A percentile compares a stretch with the other conserved stretches of the same genome.
Conservation (phyloP, 306 rosid species). For the Abrus pulchellus region DNA sequence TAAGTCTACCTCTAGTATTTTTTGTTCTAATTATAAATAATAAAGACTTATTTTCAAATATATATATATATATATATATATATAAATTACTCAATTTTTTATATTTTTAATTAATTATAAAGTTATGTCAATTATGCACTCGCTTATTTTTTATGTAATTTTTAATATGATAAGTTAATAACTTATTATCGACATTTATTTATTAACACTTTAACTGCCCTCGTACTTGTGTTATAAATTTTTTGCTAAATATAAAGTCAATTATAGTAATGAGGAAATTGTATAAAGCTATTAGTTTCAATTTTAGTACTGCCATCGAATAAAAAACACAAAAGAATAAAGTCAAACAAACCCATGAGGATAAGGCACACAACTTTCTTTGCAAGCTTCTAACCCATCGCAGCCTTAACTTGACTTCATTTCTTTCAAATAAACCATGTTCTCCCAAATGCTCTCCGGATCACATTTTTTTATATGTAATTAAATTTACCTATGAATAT, state of each 20-base stretch:
- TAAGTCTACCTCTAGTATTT: too few relatives aligned
- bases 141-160: too few relatives aligned
- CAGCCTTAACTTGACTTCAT: conserved; percentile 1
- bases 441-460: neutral
- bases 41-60: too few relatives aligned
- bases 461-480: too few relatives aligned
- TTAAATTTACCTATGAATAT: neutral
- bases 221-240: neutral
- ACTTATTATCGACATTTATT: neutral
- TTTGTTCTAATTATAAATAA: too few relatives aligned
- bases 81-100: too few relatives aligned
- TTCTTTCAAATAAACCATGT: neutral
- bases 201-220: too few relatives aligned
- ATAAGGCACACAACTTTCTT: conserved; percentile 13
- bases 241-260: neutral
- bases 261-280: neutral
- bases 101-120: neutral
- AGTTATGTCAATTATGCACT: neutral
- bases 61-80: too few relatives aligned
- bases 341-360: conserved; percentile 1
- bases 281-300: neutral
- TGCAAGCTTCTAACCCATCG: neutral
- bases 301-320: neutral
- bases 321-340: neutral
- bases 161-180: too few relatives aligned